These are phyloP conservation scores for Trichoderma sp. DNA, from an alignment of 2,329 filamentous ascomycete species.

Conservation along the genomic window DNA sequence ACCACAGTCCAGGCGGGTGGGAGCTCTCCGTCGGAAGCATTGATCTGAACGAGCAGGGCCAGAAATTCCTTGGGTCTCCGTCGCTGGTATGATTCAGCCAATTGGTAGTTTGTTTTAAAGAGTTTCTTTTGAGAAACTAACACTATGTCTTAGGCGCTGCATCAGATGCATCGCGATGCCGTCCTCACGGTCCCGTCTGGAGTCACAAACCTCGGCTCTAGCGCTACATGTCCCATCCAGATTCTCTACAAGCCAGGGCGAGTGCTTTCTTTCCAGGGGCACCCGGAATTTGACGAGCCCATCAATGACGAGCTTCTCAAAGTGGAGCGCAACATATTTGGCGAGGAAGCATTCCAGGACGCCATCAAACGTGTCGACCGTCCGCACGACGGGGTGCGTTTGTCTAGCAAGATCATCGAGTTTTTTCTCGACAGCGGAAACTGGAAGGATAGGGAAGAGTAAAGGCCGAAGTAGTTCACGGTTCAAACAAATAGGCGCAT, in stretches of 20 bases:
- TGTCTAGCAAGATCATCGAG: slow-evolving; percentile 30
- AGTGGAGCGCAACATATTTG: slow-evolving; percentile 30
- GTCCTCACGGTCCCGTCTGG: slow-evolving; percentile 38
- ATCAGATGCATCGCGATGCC: slow-evolving; percentile 47
- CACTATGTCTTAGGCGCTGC: slow-evolving; percentile 28
- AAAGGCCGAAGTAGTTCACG: not conserved
- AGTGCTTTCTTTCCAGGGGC: slow-evolving; percentile 43
- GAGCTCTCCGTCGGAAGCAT: slow-evolving; percentile 42
- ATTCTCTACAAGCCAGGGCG: slow-evolving; percentile 38
- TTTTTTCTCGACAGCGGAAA: slow-evolving; percentile 20
- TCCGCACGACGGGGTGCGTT: slow-evolving; percentile 31
- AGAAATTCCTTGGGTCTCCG: slow-evolving; percentile 32
- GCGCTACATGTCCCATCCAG: slow-evolving; percentile 39
- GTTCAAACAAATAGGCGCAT: not conserved
- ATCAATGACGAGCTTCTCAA: slow-evolving; percentile 37
- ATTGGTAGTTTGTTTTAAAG: not conserved
- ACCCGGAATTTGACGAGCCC: slow-evolving; percentile 42
- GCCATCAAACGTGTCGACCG: slow-evolving; percentile 29
- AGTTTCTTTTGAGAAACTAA: not conserved
- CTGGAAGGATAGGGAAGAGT: slow-evolving; percentile 10
- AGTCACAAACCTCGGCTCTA: slow-evolving; percentile 39
- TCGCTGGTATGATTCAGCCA: not conserved
- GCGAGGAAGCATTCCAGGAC: slow-evolving; percentile 29
- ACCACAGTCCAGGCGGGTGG: slow-evolving; percentile 39
- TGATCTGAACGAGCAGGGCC: slow-evolving; percentile 37